These are phyloP conservation scores for Camelina sativa DNA, from an alignment of 345 rosid species.

Conservation along the genomic window DNA sequence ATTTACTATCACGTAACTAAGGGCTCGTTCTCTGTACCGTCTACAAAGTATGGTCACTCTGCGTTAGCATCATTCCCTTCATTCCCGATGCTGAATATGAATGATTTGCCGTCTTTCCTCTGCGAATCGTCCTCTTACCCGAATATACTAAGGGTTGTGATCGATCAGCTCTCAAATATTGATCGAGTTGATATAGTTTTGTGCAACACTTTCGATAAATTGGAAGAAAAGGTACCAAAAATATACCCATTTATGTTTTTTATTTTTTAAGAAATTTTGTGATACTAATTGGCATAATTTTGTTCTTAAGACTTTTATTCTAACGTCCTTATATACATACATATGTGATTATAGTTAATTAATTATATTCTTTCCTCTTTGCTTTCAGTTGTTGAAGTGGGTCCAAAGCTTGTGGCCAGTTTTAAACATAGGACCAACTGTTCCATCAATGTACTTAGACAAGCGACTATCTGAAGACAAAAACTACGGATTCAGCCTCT, in stretches of 20 bases:
- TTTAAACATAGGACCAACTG: slow-evolving; percentile 53
- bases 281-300: too few species aligned
- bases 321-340: neutral
- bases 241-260: neutral
- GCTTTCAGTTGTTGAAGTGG: slow-evolving; percentile 48
- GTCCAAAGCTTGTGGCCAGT: slow-evolving; percentile 49
- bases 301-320: too few species aligned
- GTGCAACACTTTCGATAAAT: slow-evolving; percentile 49
- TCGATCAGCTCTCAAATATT: slow-evolving; percentile 46
- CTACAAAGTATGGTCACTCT: slow-evolving; percentile 33
- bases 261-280: too few species aligned
- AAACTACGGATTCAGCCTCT: slow-evolving; percentile 57
- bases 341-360: neutral
- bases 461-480: slow-evolving; percentile 48
- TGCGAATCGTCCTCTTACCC: slow-evolving; percentile 39
- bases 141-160: slow-evolving; percentile 1
- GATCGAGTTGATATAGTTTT: slow-evolving; percentile 43
- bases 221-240: slow-evolving; percentile 54
- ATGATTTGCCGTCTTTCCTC: slow-evolving; percentile 53
- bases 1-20: slow-evolving; percentile 46
- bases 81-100: slow-evolving; percentile 39
- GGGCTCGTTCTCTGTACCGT: slow-evolving; percentile 39
- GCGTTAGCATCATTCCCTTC: slow-evolving; percentile 46
- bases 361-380: neutral
- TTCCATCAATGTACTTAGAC: slow-evolving; percentile 61